These are phyloP conservation scores for Asterophora parasitica DNA, from an alignment of 768 basidiomycete species.

Conservation along the genomic window DNA sequence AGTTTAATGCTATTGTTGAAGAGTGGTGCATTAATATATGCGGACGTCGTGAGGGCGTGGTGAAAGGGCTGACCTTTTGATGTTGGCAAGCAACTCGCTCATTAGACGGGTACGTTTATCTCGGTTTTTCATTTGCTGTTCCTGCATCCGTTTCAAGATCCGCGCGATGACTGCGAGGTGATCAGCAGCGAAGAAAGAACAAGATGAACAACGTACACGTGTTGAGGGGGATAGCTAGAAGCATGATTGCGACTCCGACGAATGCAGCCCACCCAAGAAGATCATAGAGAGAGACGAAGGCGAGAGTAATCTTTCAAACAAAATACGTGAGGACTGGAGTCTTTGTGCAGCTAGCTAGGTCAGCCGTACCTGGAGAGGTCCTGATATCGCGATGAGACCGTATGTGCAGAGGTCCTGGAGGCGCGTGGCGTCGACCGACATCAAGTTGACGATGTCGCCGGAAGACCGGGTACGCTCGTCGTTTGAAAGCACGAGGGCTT, in stretches of 20 bases:
- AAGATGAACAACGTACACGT: conserved; percentile 34
- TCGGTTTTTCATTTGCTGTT: conserved; percentile 90
- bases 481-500: conserved; percentile 80
- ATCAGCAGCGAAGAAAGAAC: not conserved
- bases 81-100: conserved; percentile 92
- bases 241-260: conserved; percentile 85
- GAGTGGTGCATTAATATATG: not conserved
- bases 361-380: conserved; percentile 79
- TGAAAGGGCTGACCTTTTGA: conserved; percentile 54
- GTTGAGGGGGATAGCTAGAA: conserved; percentile 74
- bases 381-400: conserved; percentile 80
- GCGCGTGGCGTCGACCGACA: conserved; percentile 81
- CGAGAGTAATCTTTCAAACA: conserved; percentile 62
- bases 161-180: conserved; percentile 50
- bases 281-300: conserved; percentile 85
- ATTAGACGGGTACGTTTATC: conserved; percentile 81
- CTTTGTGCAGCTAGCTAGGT: not conserved
- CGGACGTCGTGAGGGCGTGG: not conserved
- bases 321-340: not conserved
- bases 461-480: conserved; percentile 77
- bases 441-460: conserved; percentile 92
- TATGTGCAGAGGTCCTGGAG: conserved; percentile 80
- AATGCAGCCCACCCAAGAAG: conserved; percentile 91
- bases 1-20: conserved; percentile 72
- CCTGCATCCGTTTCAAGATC: conserved; percentile 70